Evolutionary conservation across 768 basidiomycete genomes (phyloP), one percentile per base, ranked within the genome.

Genomic region (Rhodotorula babjevae): DNA sequence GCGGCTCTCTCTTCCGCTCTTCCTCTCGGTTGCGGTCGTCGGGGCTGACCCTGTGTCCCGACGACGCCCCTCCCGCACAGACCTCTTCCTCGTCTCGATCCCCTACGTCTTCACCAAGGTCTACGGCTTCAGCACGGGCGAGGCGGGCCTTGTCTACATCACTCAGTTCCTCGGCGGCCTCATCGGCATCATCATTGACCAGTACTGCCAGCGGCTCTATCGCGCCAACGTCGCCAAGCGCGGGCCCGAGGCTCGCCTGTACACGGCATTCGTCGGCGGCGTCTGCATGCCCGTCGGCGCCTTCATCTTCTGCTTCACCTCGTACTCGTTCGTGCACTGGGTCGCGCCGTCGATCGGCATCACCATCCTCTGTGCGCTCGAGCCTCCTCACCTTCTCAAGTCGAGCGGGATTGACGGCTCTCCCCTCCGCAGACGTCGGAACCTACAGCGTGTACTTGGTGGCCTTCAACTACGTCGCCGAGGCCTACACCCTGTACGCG

Each of bases 61-160:
- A 88, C 88, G 81, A 12, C 14, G 87, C 44, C 87, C n/a, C n/a
- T n/a, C n/a, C n/a, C n/a, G n/a, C 87, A 56, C 27, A 87, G 92
- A 86, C 77, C 65, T 74, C n/a, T 87, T 86, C 65, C 81, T 91
- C 78, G 83, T 90, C 44, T 86, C 85, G 81, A 40, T 67, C 46
- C 42, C 77, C 2, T 40, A 72, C 25, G 68, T 73, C 27, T 67
- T 72, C n/a, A 7, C 31, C 2, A n/a, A 50, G 2, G 42, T 71
- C 23, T 77, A 72, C 63, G 18, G 40, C 42, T 74, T 73, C 69
- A n/a, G 23, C n/a, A 50, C 49, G 0, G 68, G 69, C 42, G 58
- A 67, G 19, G 27, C 50, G 0, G 77, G 77, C 9, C 62, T 74
- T 19, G 60, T 76, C 42, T 76, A 76, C 60, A 29, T 74, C 23